phyloP scores from a whole-genome alignment of 352 stramenopile species.

The Saprolegnia parasitica region DNA sequence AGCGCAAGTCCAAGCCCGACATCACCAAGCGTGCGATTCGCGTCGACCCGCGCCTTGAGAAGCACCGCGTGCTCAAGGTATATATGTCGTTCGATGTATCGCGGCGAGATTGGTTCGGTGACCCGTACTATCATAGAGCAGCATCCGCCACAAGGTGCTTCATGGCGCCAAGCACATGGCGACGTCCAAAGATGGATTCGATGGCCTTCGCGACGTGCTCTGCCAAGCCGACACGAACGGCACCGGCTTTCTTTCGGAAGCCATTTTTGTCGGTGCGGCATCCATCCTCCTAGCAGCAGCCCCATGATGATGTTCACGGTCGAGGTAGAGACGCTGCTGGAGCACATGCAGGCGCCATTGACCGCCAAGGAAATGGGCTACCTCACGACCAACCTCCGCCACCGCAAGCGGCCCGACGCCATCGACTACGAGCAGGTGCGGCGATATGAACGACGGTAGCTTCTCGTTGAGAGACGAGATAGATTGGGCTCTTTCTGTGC shows the following conservation, averaged over 20 bases:
- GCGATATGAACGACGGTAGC: conserved; percentile 34
- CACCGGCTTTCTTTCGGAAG: conserved; percentile 40
- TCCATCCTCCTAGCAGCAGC: not conserved
- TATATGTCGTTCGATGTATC: not conserved
- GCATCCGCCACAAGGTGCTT: conserved; percentile 52
- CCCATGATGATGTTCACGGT: not conserved
- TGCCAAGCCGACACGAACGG: conserved; percentile 37
- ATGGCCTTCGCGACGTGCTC: conserved; percentile 43
- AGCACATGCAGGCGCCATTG: conserved; percentile 40
- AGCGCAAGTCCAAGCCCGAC: conserved; percentile 10
- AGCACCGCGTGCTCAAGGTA: conserved; percentile 40
- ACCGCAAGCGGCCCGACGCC: conserved; percentile 25
- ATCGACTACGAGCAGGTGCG: conserved; percentile 56
- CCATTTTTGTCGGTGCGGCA: conserved; percentile 34
- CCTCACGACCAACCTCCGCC: conserved; percentile 41
- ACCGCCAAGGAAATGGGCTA: conserved; percentile 48
- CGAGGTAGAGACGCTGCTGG: conserved; percentile 35
- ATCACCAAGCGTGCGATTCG: conserved; percentile 35
- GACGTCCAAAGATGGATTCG: conserved; percentile 34
- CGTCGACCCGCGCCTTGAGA: conserved; percentile 47
- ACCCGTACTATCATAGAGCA: too few species aligned
- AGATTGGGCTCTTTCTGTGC: conserved; percentile 27
- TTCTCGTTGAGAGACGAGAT: not conserved
- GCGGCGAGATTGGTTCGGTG: too few species aligned
- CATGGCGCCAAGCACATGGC: conserved; percentile 37